Conservation (phyloP, 495 filamentous ascomycete genomes). For the Lasiosphaeria ovina region DNA sequence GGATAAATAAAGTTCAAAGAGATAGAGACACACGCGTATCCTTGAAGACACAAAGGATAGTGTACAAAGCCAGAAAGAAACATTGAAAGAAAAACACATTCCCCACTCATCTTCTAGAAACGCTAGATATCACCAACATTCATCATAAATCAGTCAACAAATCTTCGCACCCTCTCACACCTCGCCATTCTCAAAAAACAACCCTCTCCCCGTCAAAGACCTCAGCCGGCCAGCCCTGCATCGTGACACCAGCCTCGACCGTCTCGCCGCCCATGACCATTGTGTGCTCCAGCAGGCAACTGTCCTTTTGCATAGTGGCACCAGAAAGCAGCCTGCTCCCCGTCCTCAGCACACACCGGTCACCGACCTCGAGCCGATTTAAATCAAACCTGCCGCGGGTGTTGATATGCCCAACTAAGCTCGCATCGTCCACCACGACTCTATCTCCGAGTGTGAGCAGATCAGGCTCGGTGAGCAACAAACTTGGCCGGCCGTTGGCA, state of each 20-base stretch:
- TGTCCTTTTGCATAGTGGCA: conserved; percentile 43
- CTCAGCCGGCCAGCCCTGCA: conserved; percentile 52
- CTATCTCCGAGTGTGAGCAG: conserved; percentile 44
- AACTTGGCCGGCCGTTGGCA: conserved; percentile 40
- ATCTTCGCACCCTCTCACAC: not conserved
- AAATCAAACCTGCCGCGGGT: conserved; percentile 43
- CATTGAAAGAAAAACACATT: too few relatives aligned
- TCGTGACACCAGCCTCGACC: conserved; percentile 39
- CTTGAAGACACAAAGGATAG: too few relatives aligned
- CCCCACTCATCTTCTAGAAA: too few relatives aligned
- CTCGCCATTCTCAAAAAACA: not conserved
- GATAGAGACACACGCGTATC: too few relatives aligned
- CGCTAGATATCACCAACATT: too few relatives aligned
- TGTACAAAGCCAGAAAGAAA: too few relatives aligned
- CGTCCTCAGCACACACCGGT: conserved; percentile 42
- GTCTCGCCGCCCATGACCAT: conserved; percentile 47
- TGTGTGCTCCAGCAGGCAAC: conserved; percentile 45
- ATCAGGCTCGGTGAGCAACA: conserved; percentile 51
- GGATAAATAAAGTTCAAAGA: too few relatives aligned
- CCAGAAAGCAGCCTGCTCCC: conserved; percentile 43
- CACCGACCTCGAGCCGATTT: conserved; percentile 40
- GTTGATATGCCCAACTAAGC: conserved; percentile 40
- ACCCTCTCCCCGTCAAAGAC: conserved; percentile 5
- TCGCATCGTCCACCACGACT: conserved; percentile 47
- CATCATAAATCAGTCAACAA: too few relatives aligned